Evolutionary conservation across 148 eudicot species (phyloP).

Genomic region (Rhododendron kiyosumense): DNA sequence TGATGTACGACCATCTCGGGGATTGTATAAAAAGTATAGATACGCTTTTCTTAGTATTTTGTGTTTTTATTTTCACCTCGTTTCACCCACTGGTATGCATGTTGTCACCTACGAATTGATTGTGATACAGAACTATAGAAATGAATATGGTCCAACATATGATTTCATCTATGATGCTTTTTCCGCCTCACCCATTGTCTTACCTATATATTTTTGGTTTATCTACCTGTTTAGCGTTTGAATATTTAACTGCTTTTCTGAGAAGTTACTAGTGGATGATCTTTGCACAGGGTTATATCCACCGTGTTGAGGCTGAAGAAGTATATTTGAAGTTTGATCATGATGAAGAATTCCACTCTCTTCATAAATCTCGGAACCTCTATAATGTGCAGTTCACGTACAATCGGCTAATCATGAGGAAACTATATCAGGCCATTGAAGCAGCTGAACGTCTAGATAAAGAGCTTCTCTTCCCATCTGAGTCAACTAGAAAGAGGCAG

Average conservation of each 20-base stretch:
- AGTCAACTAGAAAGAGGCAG: conserved; percentile 28
- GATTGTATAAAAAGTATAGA: not conserved
- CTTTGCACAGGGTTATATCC: conserved; percentile 64
- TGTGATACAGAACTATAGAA: not conserved
- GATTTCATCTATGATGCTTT: not conserved
- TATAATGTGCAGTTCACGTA: conserved; percentile 73
- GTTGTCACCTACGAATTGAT: not conserved
- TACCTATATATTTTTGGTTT: not conserved
- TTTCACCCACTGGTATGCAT: not conserved
- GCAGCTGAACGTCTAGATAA: conserved; percentile 40
- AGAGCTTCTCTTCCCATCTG: conserved; percentile 58
- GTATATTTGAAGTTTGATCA: conserved; percentile 51
- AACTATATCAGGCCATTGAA: conserved; percentile 75
- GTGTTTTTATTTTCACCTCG: not conserved
- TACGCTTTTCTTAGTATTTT: not conserved
- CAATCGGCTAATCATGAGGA: conserved; percentile 56
- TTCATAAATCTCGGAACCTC: conserved; percentile 30
- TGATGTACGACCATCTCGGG: not conserved
- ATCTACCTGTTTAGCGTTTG: not conserved
- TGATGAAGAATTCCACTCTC: conserved; percentile 39
- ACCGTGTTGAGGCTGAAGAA: conserved; percentile 94
- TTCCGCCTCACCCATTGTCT: not conserved
- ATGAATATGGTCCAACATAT: not conserved
- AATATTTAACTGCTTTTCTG: not conserved
- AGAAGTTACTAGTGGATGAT: not conserved